Conservation (phyloP, 2,329 filamentous ascomycete species). For the Ophiobolus disseminans region DNA sequence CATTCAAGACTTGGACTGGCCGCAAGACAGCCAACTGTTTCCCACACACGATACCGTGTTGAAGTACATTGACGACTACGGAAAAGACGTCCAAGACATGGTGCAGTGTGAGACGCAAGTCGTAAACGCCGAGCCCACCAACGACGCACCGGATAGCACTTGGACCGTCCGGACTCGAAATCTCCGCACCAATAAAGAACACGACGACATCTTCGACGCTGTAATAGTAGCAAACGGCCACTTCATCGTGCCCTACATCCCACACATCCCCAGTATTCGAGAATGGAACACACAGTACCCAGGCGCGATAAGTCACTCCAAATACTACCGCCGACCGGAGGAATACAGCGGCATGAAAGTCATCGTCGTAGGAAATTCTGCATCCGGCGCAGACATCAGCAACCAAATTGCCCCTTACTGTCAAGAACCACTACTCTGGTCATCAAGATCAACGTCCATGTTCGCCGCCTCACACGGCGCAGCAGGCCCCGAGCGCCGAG, state of each 20-base stretch:
- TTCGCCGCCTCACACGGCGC: conserved; percentile 23
- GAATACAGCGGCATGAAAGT: conserved; percentile 73
- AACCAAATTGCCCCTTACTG: conserved; percentile 72
- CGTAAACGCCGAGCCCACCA: conserved; percentile 59
- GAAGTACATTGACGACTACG: conserved; percentile 76
- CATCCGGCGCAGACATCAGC: conserved; percentile 84
- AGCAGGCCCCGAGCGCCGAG: conserved; percentile 61
- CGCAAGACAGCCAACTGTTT: conserved; percentile 71
- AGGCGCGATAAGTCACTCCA: conserved; percentile 63
- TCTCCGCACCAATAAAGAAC: conserved; percentile 53
- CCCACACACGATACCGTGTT: conserved; percentile 75
- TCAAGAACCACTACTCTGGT: conserved; percentile 64
- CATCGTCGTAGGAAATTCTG: conserved; percentile 81
- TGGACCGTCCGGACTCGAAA: conserved; percentile 69
- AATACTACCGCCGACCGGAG: conserved; percentile 74
- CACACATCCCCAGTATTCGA: conserved; percentile 49
- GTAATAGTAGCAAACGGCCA: conserved; percentile 58
- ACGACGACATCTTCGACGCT: conserved; percentile 60
- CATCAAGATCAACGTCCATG: conserved; percentile 19
- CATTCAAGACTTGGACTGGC: conserved; percentile 75
- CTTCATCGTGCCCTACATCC: conserved; percentile 56
- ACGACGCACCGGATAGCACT: conserved; percentile 13
- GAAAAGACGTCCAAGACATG: conserved; percentile 69
- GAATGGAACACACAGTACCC: conserved; percentile 52
- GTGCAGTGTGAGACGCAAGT: conserved; percentile 77